Evolutionary conservation across 352 stramenopile genomes (phyloP), one percentile per base, ranked within the genome.

Genomic region (Phytopythium sindhum): DNA sequence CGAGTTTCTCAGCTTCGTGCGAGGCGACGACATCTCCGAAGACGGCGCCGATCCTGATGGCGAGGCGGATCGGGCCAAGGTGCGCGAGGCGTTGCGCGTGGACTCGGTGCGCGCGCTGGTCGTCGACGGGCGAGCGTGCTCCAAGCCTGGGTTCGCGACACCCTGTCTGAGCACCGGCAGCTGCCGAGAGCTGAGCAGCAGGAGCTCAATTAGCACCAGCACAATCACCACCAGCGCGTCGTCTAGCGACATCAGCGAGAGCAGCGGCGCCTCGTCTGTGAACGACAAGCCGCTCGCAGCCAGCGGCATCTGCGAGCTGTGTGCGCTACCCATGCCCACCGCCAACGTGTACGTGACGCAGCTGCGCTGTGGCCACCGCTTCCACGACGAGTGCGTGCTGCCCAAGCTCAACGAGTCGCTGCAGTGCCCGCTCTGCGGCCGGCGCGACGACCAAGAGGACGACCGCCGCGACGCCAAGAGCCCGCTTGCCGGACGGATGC

Each of bases 381-480:
- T 90, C 67, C 81, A 92, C 66, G 81, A 92, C 65, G 79, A 89
- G 56, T 89, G 81, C 64, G 72, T 86, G 31, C 63, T 88, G 2
- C 62, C 68, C 24, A 86, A 83, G 62, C 69, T 90, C 42, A 92
- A 90, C 57, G 69, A 84, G 57, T 57, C 50, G 11, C 71, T 89
- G 44, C 42, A 70, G 31, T 92, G 83, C 45, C 79, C 81, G 10
- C 84, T 69, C 10, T 90, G 79, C 37, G 74, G 72, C 31, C 44
- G 63, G 29, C 51, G 41, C 8, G 60, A 63, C 14, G 60, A 61
- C 26, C 50, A 55, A 2, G 37, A 55, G 2, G 48, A 42, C 26
- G n/a, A 23, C 15, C 28, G 28, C 1, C 19, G 17, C 29, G 33
- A 19, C 28, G 14, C 21, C 28, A 39, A 57, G 51, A 57, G 51